phyloP scores from a whole-genome alignment of 129 eudicot genomes.

The Flaveria linearis region DNA sequence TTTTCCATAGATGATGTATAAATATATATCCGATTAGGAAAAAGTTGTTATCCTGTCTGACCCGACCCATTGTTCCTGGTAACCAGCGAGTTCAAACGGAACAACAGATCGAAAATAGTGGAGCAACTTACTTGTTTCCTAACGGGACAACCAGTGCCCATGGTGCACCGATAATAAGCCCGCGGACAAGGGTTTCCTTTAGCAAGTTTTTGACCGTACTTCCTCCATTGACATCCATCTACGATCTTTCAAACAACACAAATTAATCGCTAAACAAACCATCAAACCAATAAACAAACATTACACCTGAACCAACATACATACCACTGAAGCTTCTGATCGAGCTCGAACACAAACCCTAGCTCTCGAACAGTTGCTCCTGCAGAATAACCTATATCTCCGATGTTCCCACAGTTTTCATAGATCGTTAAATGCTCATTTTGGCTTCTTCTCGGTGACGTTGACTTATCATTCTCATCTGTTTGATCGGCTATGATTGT shows the following conservation, averaged over 20 bases:
- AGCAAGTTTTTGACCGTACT: conserved; percentile 85
- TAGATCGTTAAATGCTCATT: conserved; percentile 35
- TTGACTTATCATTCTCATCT: conserved; percentile 45
- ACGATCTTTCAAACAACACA: conserved; percentile 25
- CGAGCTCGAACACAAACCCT: conserved; percentile 90
- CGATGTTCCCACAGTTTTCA: conserved; percentile 23
- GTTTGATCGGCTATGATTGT: neutral
- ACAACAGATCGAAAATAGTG: too few species aligned
- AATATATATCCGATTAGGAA: too few species aligned
- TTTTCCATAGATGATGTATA: too few species aligned
- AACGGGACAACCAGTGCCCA: conserved; percentile 76
- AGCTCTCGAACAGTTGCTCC: conserved; percentile 80
- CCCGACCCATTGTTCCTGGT: too few species aligned
- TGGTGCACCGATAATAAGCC: conserved; percentile 88
- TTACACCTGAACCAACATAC: too few species aligned
- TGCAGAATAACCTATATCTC: conserved; percentile 56
- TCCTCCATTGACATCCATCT: conserved; percentile 97
- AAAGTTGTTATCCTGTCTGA: too few species aligned
- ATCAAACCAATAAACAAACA: neutral
- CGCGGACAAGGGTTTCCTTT: conserved; percentile 95
- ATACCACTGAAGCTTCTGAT: conserved; percentile 87
- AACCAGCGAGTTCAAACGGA: too few species aligned
- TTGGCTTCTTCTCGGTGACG: conserved; percentile 34
- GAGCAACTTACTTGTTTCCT: conserved; percentile 66
- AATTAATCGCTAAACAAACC: neutral